phyloP scores from a whole-genome alignment of 495 filamentous ascomycete species.

The Xylaria bambusicola region DNA sequence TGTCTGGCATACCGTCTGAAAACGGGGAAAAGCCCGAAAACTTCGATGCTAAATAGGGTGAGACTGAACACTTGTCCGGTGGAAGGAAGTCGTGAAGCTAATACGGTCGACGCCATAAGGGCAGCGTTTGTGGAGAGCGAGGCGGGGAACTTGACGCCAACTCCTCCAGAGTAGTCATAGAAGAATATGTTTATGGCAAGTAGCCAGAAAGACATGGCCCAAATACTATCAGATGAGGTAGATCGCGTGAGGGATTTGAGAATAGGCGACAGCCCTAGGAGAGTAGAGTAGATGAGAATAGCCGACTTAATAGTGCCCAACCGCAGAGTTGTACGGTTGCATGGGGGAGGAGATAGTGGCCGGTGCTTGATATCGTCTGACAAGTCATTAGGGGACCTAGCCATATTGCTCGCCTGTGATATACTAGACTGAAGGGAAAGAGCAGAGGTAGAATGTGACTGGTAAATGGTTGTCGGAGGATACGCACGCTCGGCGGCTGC shows the following conservation, averaged over 20 bases:
- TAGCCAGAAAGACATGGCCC: slow-evolving; percentile 92
- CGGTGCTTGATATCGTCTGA: slow-evolving; percentile 25
- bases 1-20: slow-evolving; percentile 86
- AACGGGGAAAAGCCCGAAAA: slow-evolving; percentile 94
- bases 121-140: slow-evolving; percentile 93
- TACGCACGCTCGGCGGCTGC: slow-evolving; percentile 26
- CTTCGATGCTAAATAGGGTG: slow-evolving; percentile 93
- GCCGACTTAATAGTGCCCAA: slow-evolving; percentile 75
- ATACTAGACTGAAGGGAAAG: slow-evolving; percentile 39
- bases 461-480: slow-evolving; percentile 22
- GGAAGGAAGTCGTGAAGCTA: slow-evolving; percentile 81
- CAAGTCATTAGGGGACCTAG: slow-evolving; percentile 26
- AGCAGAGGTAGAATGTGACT: slow-evolving; percentile 35
- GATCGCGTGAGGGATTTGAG: slow-evolving; percentile 91
- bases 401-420: slow-evolving; percentile 36
- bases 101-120: slow-evolving; percentile 89
- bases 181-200: slow-evolving; percentile 95
- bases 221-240: slow-evolving; percentile 88
- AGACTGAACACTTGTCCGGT: slow-evolving; percentile 95
- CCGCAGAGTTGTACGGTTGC: slow-evolving; percentile 40
- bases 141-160: slow-evolving; percentile 65
- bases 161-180: slow-evolving; percentile 83
- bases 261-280: slow-evolving; percentile 90
- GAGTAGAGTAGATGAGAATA: slow-evolving; percentile 85
- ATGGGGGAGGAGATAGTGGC: slow-evolving; percentile 28